Percentiles rank a stretch among this genome's conserved stretches.
Evolutionary conservation across 192 early-diverging fungal species (phyloP).

Genomic region (Gonapodya prolifera): DNA sequence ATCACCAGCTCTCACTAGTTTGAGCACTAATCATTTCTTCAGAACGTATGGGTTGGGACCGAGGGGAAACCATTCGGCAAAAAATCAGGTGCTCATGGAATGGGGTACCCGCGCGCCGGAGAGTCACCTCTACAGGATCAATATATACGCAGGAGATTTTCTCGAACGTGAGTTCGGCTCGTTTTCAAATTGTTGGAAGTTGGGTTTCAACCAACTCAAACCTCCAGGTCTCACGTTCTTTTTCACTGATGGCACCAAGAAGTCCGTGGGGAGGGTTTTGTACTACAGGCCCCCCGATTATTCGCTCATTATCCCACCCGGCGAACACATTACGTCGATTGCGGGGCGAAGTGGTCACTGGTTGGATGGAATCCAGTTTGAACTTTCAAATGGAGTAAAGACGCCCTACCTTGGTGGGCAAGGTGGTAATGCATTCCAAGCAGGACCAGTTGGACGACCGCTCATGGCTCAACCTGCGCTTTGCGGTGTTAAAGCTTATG

Average conservation of each 20-base stretch:
- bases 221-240: background rate
- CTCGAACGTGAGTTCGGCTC: background rate
- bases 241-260: background rate
- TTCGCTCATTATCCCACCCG: background rate
- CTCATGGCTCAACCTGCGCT: background rate
- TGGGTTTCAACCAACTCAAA: background rate
- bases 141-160: background rate
- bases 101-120: background rate
- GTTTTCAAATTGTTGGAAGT: background rate
- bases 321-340: background rate
- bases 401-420: background rate
- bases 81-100: background rate
- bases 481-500: background rate
- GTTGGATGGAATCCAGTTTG: background rate
- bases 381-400: background rate
- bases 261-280: background rate
- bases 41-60: background rate
- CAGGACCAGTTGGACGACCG: background rate
- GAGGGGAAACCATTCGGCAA: background rate
- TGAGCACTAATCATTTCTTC: background rate
- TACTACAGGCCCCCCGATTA: background rate
- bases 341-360: background rate
- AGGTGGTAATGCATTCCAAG: background rate
- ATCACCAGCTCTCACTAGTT: background rate
- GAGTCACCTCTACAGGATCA: background rate